These are phyloP conservation scores for Geranium incanum DNA, from an alignment of 441 rosid species.

Conservation along the genomic window DNA sequence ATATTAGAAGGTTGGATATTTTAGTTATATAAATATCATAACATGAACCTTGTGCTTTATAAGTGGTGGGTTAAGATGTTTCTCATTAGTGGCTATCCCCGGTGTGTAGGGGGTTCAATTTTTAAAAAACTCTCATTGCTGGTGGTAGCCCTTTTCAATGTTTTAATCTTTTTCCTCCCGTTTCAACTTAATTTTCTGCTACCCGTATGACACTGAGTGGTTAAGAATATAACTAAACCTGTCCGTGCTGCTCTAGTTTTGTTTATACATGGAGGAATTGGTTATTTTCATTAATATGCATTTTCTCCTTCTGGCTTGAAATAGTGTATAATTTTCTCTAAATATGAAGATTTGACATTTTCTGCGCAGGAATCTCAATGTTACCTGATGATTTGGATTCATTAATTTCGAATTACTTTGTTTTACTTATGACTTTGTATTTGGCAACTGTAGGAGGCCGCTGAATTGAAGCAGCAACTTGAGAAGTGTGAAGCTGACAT, in stretches of 20 bases:
- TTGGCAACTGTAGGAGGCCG: conserved; percentile 48
- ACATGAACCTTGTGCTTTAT: background rate
- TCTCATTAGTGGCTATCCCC: background rate
- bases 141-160: background rate
- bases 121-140: background rate
- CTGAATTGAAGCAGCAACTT: conserved; percentile 58
- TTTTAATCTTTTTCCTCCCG: background rate
- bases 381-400: background rate
- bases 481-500: conserved; percentile 74
- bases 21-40: background rate
- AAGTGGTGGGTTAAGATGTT: background rate
- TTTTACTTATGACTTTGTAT: conserved; percentile 13
- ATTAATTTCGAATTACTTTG: conserved; percentile 5
- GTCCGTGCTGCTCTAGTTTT: background rate
- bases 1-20: background rate
- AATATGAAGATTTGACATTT: background rate
- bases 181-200: background rate
- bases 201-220: background rate
- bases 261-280: background rate
- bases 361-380: background rate
- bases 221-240: background rate
- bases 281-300: background rate
- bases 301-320: background rate
- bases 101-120: background rate
- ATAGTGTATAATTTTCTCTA: background rate